Percentiles rank a stretch among this genome's conserved stretches.
phyloP scores from a whole-genome alignment of 2,329 filamentous ascomycete species.

The Immersiporthe knoxdaviesiana region DNA sequence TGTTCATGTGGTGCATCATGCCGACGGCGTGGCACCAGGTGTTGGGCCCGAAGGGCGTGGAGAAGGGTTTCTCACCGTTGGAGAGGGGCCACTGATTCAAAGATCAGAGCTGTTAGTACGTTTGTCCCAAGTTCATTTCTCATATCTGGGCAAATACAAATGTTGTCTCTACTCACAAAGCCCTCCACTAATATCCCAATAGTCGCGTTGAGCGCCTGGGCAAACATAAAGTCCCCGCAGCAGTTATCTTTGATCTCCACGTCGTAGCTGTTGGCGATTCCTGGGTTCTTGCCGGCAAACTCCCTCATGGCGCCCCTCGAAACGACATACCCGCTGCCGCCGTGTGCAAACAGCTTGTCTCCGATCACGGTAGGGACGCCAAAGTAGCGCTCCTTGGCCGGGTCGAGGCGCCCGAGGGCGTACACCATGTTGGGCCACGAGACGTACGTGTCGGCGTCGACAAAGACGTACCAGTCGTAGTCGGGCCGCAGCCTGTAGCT shows the following conservation, averaged over 20 bases:
- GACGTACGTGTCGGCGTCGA: slow-evolving; percentile 63
- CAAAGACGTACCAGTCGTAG: slow-evolving; percentile 63
- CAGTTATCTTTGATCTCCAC: slow-evolving; percentile 44
- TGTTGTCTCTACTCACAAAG: slow-evolving; percentile 44
- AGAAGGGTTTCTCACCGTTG: slow-evolving; percentile 59
- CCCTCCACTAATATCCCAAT: slow-evolving; percentile 47
- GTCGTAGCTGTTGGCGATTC: slow-evolving; percentile 53
- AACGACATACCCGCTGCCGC: slow-evolving; percentile 59
- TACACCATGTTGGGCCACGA: slow-evolving; percentile 55
- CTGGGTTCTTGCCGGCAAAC: slow-evolving; percentile 46
- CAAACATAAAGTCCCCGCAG: slow-evolving; percentile 57
- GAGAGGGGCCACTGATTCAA: slow-evolving; percentile 54
- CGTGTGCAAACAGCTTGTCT: slow-evolving; percentile 55
- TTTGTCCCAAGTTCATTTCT: not conserved
- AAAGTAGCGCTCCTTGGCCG: slow-evolving; percentile 50
- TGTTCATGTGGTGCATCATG: slow-evolving; percentile 59
- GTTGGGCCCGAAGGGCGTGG: slow-evolving; percentile 49
- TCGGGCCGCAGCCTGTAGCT: slow-evolving; percentile 52
- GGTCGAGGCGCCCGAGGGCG: slow-evolving; percentile 51
- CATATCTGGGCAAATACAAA: slow-evolving; percentile 1
- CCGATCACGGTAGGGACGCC: slow-evolving; percentile 52
- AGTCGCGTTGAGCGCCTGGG: slow-evolving; percentile 50
- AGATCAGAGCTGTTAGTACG: not conserved
- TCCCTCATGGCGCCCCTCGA: slow-evolving; percentile 55
- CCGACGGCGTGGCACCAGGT: slow-evolving; percentile 60